Percentiles rank a stretch among this genome's conserved stretches.
Evolutionary conservation across 805 yeast species (phyloP).

Genomic region (Candida awuae): DNA sequence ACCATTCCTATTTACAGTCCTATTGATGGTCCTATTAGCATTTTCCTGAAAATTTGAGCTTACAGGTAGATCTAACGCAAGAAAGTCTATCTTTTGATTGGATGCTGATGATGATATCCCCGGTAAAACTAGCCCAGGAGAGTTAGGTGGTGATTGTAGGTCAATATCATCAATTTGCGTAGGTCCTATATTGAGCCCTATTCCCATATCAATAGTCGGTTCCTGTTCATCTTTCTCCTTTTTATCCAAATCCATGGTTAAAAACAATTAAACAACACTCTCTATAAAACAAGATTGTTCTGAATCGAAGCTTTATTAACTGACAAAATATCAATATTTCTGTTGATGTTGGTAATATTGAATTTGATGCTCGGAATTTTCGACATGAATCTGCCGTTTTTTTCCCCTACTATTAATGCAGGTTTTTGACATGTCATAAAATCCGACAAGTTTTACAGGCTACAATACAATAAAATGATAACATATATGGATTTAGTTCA

Average conservation of each 20-base stretch:
- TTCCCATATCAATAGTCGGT: not conserved
- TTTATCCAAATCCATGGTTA: not conserved
- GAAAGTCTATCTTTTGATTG: constrained; percentile 25
- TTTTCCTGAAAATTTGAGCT: not conserved
- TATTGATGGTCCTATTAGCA: not conserved
- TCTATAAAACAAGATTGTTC: too few relatives aligned
- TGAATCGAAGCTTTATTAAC: too few relatives aligned
- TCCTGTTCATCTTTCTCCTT: not conserved
- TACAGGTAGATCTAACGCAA: constrained; percentile 18
- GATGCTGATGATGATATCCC: constrained; percentile 10
- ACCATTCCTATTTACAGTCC: too few relatives aligned
- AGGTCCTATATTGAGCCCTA: constrained; percentile 2
- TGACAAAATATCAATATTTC: too few relatives aligned
- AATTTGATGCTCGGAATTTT: too few relatives aligned
- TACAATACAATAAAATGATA: constrained; percentile 40
- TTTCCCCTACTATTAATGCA: too few relatives aligned
- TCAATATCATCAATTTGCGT: constrained; percentile 8
- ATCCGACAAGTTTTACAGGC: too few relatives aligned
- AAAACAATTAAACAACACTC: too few relatives aligned
- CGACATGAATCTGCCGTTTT: too few relatives aligned
- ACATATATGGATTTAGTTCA: constrained; percentile 83
- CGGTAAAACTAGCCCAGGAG: constrained; percentile 24
- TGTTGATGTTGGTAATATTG: too few relatives aligned
- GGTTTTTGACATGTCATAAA: too few relatives aligned
- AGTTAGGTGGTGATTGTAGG: constrained; percentile 23